These are phyloP conservation scores for Nannochloropsis oceanica DNA, from an alignment of 108 stramenopile genomes.

Conservation along the genomic window DNA sequence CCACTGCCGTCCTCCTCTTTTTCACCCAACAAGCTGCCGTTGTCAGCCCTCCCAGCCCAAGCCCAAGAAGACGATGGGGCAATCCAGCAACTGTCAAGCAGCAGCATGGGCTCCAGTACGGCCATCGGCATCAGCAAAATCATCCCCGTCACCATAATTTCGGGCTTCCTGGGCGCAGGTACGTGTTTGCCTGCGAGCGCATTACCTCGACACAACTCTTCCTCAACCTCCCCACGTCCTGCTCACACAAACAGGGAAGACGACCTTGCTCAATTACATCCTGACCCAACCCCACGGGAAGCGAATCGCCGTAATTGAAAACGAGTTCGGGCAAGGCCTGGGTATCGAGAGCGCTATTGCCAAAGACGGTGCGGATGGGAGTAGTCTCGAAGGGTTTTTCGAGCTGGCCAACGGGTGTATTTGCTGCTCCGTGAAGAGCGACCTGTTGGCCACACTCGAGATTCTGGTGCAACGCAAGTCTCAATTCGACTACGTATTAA, in stretches of 20 bases:
- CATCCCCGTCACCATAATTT: conserved; percentile 44
- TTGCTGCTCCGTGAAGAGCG: conserved; percentile 52
- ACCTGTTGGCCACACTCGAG: conserved; percentile 58
- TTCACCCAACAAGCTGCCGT: no score
- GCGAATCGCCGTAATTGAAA: conserved; percentile 46
- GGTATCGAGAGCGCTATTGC: conserved; percentile 36
- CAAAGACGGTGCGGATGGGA: conserved; percentile 70
- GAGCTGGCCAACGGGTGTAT: conserved; percentile 55
- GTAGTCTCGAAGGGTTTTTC: conserved; percentile 41
- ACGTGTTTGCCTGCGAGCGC: not conserved
- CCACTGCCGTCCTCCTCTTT: not conserved
- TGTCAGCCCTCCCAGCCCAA: no score
- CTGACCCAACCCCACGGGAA: conserved; percentile 60
- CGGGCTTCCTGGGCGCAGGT: conserved; percentile 40
- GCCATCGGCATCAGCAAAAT: not conserved
- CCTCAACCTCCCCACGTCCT: not conserved
- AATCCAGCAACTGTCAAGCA: no score
- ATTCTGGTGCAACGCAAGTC: conserved; percentile 40
- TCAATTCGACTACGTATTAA: conserved; percentile 70
- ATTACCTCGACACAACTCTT: not conserved
- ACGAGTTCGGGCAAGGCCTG: conserved; percentile 34
- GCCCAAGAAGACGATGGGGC: no score
- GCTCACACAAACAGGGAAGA: conserved; percentile 40
- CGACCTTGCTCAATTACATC: conserved; percentile 56
- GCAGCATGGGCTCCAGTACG: not conserved